Evolutionary conservation across 140 eudicot genomes (phyloP).

Genomic region (Flaveria floridana): DNA sequence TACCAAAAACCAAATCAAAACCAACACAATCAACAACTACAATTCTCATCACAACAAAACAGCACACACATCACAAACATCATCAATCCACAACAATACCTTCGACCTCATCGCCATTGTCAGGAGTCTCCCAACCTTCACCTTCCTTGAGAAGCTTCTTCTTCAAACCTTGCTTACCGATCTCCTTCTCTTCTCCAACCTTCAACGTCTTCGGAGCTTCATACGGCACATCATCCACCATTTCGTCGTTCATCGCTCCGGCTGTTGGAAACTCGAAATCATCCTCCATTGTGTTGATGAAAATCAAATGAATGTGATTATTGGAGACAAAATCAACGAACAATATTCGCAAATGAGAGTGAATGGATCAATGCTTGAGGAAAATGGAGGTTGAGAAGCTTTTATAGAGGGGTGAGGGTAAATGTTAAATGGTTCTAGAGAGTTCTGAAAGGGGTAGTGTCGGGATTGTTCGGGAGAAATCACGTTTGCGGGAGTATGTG

Average conservation of each 20-base stretch:
- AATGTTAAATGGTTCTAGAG: slow-evolving; percentile 46
- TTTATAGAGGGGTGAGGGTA: slow-evolving; percentile 1
- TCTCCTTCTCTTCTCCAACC: slow-evolving; percentile 86
- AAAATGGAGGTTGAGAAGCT: slow-evolving; percentile 4
- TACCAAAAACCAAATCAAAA: slow-evolving; percentile 21
- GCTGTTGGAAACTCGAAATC: slow-evolving; percentile 62
- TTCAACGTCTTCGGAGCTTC: slow-evolving; percentile 43
- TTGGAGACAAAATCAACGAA: not conserved
- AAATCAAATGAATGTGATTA: not conserved
- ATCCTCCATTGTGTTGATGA: slow-evolving; percentile 47
- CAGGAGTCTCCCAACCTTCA: slow-evolving; percentile 42
- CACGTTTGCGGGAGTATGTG: slow-evolving; percentile 17
- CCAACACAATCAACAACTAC: not conserved
- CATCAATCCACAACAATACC: slow-evolving; percentile 33
- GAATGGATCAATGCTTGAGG: not conserved
- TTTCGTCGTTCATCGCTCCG: slow-evolving; percentile 50
- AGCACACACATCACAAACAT: not conserved
- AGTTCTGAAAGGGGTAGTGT: slow-evolving; percentile 33
- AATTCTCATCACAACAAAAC: too few relatives aligned
- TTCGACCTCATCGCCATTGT: slow-evolving; percentile 28
- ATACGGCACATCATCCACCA: slow-evolving; percentile 43
- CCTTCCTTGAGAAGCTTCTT: slow-evolving; percentile 77
- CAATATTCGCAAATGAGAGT: not conserved
- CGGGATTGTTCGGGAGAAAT: slow-evolving; percentile 28
- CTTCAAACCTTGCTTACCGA: slow-evolving; percentile 73